Base-by-base conservation (phyloP, 495 filamentous ascomycete genomes). In the Niebla homalea region DNA sequence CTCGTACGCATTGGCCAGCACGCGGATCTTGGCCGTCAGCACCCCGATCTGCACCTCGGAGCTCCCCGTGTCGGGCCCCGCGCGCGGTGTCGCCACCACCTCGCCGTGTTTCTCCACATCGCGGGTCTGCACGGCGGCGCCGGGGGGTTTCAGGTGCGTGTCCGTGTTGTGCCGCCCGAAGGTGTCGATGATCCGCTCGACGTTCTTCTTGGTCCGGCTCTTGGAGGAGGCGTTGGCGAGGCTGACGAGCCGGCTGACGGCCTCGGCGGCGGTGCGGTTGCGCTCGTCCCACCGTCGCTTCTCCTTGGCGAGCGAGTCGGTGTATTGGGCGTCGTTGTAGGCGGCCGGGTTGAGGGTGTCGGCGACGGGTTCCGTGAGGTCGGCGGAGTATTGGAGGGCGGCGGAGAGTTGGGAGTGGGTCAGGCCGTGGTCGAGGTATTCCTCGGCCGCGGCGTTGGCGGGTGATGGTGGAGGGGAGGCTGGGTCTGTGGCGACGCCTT, bases 21-120 rank as follows among this genome's bases (percentile, higher is more conserved):
- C 83, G 47, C 85, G 67, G 59, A 99, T 99, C 72, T 96, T 96
- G 43, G 86, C 76, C 8, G 92, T 99, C 62, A 99, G 67, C 56
- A 99, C 92, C n/a, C 88, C 89, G 55, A 89, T 87, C 71, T 99
- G 92, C 41, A 99, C 92, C 67, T 99, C 92, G 18, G 84, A 82
- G 48, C 84, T 90, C 3, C 92, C 92, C 10, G 89, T 96, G 64
- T 99, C 92, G 0, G 80, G 83, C 0, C 92, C 92, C 12, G 83
- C 81, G 5, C 92, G 81, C 16, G 79, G 77, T 0, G 77, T 83
- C 61, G 18, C n/a, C 8, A 8, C 29, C 0, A 32, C 29, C 10
- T 32, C 7, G 14, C 7, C 7, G 29, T 10, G 29, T 1, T 7
- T 8, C 7, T 32, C 29, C 29, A 7, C 3, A 32, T 7, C 29